Conservation (phyloP, 23 red algal genomes). For the Chondrus crispus region DNA sequence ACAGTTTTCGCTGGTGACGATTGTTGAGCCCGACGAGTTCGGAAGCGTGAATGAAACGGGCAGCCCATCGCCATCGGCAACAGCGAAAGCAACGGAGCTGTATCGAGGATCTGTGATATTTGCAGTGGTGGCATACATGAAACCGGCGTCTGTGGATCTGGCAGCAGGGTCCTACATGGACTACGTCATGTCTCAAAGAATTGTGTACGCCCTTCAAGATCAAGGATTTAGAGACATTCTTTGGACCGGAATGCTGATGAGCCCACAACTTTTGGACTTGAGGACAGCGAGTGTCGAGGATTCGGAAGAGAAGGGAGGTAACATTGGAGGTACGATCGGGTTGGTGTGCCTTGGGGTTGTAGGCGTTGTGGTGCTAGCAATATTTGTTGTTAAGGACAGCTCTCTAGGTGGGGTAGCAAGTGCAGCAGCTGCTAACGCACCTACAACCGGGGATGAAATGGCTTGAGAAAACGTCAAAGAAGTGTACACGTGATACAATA, state of each 20-base stretch:
- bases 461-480: too few relatives aligned
- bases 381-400: too few relatives aligned
- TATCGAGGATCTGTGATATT: constrained; percentile 27
- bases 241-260: constrained; percentile 20
- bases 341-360: too few relatives aligned
- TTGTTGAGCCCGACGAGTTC: background rate
- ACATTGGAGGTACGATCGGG: too few relatives aligned
- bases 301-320: too few relatives aligned
- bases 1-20: constrained; percentile 5
- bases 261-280: constrained; percentile 1
- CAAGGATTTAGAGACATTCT: constrained; percentile 24
- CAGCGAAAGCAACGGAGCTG: background rate
- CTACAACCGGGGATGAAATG: too few relatives aligned
- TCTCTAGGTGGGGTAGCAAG: too few relatives aligned
- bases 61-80: background rate
- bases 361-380: too few relatives aligned
- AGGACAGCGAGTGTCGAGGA: too few relatives aligned
- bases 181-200: constrained; percentile 28
- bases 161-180: constrained; percentile 13
- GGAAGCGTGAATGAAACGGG: background rate
- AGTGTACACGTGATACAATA: too few relatives aligned
- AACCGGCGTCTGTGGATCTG: constrained; percentile 17
- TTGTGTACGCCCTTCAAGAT: background rate
- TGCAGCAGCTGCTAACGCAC: too few relatives aligned
- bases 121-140: constrained; percentile 10